A percentile compares a stretch with the other conserved stretches of the same genome.
Evolutionary conservation across 2,329 filamentous ascomycete species (phyloP).

Genomic region (Drechmeria coniospora): DNA sequence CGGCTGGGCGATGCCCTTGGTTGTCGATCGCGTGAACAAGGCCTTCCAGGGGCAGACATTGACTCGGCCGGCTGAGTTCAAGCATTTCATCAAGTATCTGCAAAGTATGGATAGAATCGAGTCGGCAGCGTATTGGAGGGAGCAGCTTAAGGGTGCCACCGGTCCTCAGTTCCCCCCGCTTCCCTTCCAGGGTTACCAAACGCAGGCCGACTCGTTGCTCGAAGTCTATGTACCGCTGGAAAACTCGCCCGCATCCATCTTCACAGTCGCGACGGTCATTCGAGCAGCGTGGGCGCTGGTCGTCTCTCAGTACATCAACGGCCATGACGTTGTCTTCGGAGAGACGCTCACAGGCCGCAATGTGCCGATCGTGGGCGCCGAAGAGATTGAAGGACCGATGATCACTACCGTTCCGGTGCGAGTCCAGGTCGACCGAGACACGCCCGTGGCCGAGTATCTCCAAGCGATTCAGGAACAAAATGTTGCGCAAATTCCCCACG

Average conservation of each 20-base stretch:
- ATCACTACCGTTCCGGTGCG: constrained; percentile 45
- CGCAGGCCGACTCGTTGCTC: constrained; percentile 34
- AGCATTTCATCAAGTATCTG: constrained; percentile 34
- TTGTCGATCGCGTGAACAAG: constrained; percentile 31
- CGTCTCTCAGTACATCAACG: constrained; percentile 35
- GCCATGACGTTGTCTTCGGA: constrained; percentile 39
- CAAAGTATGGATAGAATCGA: constrained; percentile 19
- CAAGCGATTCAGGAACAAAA: constrained; percentile 40
- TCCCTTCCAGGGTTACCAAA: constrained; percentile 31
- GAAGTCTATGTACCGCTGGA: constrained; percentile 32
- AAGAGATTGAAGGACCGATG: constrained; percentile 44
- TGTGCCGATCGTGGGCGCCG: constrained; percentile 28
- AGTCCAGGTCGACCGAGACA: constrained; percentile 1
- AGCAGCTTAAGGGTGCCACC: constrained; percentile 27
- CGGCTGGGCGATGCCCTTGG: constrained; percentile 37
- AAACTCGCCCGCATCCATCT: constrained; percentile 18
- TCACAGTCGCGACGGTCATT: constrained; percentile 39
- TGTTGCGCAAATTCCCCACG: constrained; percentile 43
- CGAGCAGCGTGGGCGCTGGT: constrained; percentile 44
- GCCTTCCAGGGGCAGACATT: constrained; percentile 20
- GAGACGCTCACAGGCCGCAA: constrained; percentile 44
- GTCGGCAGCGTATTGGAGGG: constrained; percentile 31
- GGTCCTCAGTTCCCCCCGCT: constrained; percentile 30
- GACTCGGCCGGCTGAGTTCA: constrained; percentile 26
- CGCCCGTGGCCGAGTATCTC: constrained; percentile 33